These are phyloP conservation scores for Sclerospora graminicola DNA, from an alignment of 352 stramenopile genomes.

Conservation along the genomic window DNA sequence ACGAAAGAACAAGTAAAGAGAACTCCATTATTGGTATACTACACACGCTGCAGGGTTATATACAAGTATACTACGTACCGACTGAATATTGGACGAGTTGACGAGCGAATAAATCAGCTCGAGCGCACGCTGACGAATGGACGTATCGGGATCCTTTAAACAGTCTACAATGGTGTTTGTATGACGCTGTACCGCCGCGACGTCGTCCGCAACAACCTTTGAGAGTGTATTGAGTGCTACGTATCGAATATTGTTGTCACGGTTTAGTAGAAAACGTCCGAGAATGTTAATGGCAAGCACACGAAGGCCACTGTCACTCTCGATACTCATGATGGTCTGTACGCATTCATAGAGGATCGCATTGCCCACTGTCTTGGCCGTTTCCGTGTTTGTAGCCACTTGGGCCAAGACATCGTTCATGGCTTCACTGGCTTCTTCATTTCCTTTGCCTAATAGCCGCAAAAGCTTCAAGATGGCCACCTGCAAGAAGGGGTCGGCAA, in stretches of 20 bases:
- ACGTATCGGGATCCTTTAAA: constrained; percentile 95
- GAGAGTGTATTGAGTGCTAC: constrained; percentile 97
- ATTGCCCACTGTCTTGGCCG: constrained; percentile 98
- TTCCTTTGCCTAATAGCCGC: constrained; percentile 91
- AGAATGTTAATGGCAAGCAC: constrained; percentile 99
- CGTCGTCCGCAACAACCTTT: constrained; percentile 84
- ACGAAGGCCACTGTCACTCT: constrained; percentile 94
- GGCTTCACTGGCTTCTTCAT: constrained; percentile 88
- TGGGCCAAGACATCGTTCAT: constrained; percentile 98
- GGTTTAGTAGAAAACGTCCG: constrained; percentile 96
- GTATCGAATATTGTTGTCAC: constrained; percentile 99
- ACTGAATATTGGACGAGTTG: constrained; percentile 94
- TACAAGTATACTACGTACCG: constrained; percentile 24
- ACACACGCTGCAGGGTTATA: too few species aligned
- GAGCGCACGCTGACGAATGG: constrained; percentile 96
- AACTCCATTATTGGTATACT: too few species aligned
- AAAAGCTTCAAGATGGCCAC: constrained; percentile 87
- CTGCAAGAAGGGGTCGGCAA: constrained; percentile 98
- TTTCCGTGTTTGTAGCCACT: constrained; percentile 99
- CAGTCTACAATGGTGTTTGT: constrained; percentile 93
- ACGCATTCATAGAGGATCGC: constrained; percentile 99
- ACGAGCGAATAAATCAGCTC: constrained; percentile 99
- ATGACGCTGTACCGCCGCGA: constrained; percentile 95
- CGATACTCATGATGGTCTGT: constrained; percentile 97
- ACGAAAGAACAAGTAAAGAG: not conserved